These are phyloP conservation scores for Lentinula lateritia DNA, from an alignment of 768 basidiomycete species.

Conservation along the genomic window DNA sequence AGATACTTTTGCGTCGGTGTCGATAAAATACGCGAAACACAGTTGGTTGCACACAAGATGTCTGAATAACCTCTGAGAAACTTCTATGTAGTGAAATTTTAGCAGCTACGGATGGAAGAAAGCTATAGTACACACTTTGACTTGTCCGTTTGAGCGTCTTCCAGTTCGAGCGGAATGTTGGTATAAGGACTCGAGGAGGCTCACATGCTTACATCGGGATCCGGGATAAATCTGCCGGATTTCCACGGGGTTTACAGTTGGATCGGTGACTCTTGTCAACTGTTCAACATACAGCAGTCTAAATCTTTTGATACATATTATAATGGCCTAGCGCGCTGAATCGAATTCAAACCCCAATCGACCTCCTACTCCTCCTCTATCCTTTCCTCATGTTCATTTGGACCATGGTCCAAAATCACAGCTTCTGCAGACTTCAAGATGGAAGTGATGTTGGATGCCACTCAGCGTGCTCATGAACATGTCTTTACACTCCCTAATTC, in stretches of 20 bases:
- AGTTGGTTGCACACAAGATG: too few relatives aligned
- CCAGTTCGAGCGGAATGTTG: too few relatives aligned
- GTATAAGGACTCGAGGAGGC: too few relatives aligned
- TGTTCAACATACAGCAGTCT: background rate
- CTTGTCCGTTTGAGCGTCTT: too few relatives aligned
- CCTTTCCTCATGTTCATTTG: background rate
- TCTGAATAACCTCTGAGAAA: too few relatives aligned
- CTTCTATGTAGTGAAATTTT: too few relatives aligned
- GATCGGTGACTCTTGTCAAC: background rate
- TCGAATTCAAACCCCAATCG: background rate
- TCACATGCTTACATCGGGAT: too few relatives aligned
- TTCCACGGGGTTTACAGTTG: background rate
- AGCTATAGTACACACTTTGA: too few relatives aligned
- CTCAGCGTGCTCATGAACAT: conserved; percentile 24
- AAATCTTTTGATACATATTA: background rate
- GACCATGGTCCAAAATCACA: background rate
- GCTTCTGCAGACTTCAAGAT: conserved; percentile 17
- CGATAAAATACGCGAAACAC: too few relatives aligned
- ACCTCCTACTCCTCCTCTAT: background rate
- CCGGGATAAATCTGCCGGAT: background rate
- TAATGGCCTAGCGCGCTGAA: background rate
- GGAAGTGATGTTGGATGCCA: conserved; percentile 22
- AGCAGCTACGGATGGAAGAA: too few relatives aligned
- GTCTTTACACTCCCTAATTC: conserved; percentile 35
- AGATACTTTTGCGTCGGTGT: too few relatives aligned